These are phyloP conservation scores for Colletotrichum somersetense DNA, from an alignment of 2,329 filamentous ascomycete genomes.

Conservation along the genomic window DNA sequence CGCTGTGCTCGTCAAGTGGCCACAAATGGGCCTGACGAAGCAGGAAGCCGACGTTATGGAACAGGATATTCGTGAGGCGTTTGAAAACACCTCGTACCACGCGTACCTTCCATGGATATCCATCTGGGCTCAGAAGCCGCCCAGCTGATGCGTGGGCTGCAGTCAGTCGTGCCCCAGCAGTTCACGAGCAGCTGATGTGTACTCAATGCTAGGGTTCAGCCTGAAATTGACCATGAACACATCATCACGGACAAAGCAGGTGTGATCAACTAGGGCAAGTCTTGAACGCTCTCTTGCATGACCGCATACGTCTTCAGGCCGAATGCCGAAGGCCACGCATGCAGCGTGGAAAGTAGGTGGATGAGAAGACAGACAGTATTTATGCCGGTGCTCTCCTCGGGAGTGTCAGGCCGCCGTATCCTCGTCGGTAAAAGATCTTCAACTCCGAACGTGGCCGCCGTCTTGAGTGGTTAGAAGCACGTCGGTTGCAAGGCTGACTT, in stretches of 20 bases:
- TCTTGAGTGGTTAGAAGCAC: background rate
- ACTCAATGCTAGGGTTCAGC: background rate
- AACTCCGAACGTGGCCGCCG: background rate
- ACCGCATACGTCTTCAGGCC: background rate
- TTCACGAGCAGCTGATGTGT: background rate
- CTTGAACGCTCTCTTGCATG: background rate
- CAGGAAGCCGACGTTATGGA: constrained; percentile 52
- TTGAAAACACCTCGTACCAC: constrained; percentile 51
- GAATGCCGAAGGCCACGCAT: background rate
- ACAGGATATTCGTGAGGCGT: constrained; percentile 49
- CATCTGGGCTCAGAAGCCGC: constrained; percentile 55
- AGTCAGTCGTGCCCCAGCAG: background rate
- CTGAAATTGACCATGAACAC: background rate
- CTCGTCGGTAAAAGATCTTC: background rate
- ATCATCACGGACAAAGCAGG: background rate
- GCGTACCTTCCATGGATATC: constrained; percentile 53
- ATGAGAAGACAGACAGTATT: constrained; percentile 8
- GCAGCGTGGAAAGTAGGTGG: background rate
- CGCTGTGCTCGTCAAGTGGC: constrained; percentile 50
- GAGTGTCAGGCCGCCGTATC: background rate
- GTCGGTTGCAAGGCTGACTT: background rate
- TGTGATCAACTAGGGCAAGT: background rate
- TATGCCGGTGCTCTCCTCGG: background rate
- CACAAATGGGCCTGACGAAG: constrained; percentile 49
- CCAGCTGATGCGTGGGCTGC: constrained; percentile 3